These are phyloP conservation scores for Gonium pectorale DNA, from an alignment of 139 green algal genomes.

Conservation along the genomic window DNA sequence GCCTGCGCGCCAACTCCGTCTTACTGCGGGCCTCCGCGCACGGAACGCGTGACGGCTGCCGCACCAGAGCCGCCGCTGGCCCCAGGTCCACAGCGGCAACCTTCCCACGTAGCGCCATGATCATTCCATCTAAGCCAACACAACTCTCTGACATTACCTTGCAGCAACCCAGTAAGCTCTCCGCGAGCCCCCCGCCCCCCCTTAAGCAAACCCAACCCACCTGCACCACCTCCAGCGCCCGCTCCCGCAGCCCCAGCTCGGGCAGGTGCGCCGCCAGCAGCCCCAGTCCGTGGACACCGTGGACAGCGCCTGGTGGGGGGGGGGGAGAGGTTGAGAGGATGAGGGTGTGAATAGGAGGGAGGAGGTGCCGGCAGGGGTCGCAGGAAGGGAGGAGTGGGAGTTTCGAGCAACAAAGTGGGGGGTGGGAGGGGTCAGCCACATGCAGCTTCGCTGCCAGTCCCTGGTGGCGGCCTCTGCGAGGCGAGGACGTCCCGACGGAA, in stretches of 20 bases:
- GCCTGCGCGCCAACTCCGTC: no score
- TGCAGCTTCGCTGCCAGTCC: no score
- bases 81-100: not conserved
- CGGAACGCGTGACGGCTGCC: not conserved
- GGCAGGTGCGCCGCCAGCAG: conserved; percentile 75
- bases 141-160: no score
- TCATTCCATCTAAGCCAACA: not conserved
- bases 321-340: no score
- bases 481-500: no score
- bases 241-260: conserved; percentile 73
- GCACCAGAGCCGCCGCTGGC: not conserved
- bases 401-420: no score
- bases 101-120: not conserved
- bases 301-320: conserved; percentile 74
- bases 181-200: not conserved
- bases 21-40: no score
- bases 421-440: no score
- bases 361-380: no score
- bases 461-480: no score
- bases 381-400: no score
- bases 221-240: conserved; percentile 58
- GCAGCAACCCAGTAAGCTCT: not conserved
- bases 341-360: no score
- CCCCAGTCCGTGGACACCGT: conserved; percentile 70
- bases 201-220: not conserved